phyloP scores from a whole-genome alignment of 139 green algal species.

The Trebouxia sp. region DNA sequence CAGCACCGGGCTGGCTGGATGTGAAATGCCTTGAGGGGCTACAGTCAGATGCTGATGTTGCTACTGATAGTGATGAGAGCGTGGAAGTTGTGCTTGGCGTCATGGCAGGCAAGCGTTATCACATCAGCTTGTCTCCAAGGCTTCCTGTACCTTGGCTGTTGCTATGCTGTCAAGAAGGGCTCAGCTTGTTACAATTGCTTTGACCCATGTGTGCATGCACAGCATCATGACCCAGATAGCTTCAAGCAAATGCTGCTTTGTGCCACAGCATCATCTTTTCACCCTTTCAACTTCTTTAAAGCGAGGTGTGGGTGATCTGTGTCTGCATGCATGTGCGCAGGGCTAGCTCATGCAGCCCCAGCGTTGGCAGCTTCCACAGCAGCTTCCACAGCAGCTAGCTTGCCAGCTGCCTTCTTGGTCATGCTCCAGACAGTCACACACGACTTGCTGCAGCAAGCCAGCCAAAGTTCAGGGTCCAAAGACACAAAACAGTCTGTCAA shows the following conservation, averaged over 20 bases:
- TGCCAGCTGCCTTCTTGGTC: neutral
- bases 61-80: too few species aligned
- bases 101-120: neutral
- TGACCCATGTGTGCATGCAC: too few species aligned
- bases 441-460: neutral
- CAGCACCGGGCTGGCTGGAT: neutral
- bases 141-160: too few species aligned
- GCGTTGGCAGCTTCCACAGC: neutral
- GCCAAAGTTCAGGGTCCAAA: neutral
- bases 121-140: neutral
- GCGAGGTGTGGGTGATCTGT: too few species aligned
- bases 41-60: neutral
- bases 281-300: neutral
- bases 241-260: too few species aligned
- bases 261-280: neutral
- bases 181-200: too few species aligned
- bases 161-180: too few species aligned
- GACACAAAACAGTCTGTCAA: neutral
- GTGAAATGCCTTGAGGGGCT: neutral
- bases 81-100: neutral
- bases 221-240: too few species aligned
- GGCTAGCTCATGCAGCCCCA: neutral
- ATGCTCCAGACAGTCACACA: neutral
- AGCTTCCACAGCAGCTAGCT: slow-evolving; percentile 4
- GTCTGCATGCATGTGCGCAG: neutral